Percentiles rank a stretch among this genome's conserved stretches.
Conservation (phyloP, 2,329 filamentous ascomycete genomes). For the Pseudogymnoascus sp. region DNA sequence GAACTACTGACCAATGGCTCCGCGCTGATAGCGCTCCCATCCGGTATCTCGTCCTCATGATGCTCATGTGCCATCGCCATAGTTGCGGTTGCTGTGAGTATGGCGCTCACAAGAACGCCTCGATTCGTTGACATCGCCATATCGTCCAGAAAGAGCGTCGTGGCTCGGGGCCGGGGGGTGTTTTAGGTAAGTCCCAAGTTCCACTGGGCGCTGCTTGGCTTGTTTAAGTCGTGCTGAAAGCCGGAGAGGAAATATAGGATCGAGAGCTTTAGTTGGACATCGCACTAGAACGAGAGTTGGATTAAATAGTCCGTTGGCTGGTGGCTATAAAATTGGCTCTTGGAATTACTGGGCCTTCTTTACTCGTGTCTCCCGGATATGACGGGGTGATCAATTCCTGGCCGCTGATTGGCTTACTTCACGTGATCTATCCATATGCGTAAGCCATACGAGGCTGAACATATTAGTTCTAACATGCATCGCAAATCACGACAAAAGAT, state of each 20-base stretch:
- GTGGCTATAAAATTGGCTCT: neutral
- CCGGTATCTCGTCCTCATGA: slow-evolving; percentile 51
- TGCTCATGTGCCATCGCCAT: slow-evolving; percentile 33
- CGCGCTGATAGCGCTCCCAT: slow-evolving; percentile 59
- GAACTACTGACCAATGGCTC: slow-evolving; percentile 60
- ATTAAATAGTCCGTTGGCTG: neutral
- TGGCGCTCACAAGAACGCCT: neutral
- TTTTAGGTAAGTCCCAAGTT: neutral
- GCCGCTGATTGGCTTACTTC: neutral
- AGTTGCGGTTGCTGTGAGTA: slow-evolving; percentile 12
- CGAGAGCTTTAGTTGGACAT: neutral
- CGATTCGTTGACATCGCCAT: neutral
- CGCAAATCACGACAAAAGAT: neutral
- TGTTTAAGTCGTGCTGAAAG: neutral
- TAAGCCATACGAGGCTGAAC: neutral
- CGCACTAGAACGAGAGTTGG: neutral
- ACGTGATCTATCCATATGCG: neutral
- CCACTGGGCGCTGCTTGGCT: neutral
- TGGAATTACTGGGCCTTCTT: neutral
- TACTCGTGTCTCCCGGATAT: neutral
- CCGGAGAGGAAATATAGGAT: neutral
- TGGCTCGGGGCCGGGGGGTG: neutral
- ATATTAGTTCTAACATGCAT: neutral
- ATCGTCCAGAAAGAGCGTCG: neutral
- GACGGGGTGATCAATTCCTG: neutral